These are phyloP conservation scores for Pythium pyrilobum DNA, from an alignment of 352 stramenopile species.

Conservation along the genomic window DNA sequence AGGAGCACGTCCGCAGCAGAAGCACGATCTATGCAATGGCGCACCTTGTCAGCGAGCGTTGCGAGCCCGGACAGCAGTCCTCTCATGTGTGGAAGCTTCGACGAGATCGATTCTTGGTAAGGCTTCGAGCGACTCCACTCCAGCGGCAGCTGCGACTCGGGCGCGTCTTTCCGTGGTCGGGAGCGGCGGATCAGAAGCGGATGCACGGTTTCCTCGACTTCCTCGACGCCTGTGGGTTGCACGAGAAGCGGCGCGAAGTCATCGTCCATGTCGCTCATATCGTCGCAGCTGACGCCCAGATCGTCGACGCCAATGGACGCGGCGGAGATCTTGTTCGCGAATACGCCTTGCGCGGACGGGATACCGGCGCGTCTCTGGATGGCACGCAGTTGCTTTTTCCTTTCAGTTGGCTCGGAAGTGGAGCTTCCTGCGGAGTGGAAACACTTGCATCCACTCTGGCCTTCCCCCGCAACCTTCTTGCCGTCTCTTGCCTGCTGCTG, in stretches of 20 bases:
- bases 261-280: conserved; percentile 3
- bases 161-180: neutral
- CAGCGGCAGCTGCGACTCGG: conserved; percentile 1
- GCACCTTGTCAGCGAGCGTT: too few species aligned
- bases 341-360: conserved; percentile 5
- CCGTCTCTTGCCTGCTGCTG: neutral
- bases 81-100: too few species aligned
- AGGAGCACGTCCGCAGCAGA: too few species aligned
- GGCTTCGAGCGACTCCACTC: conserved; percentile 17
- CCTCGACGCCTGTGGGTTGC: conserved; percentile 1
- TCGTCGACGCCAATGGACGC: conserved; percentile 5
- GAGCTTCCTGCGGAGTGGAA: neutral
- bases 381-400: neutral
- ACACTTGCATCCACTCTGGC: neutral
- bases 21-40: too few species aligned
- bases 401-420: neutral
- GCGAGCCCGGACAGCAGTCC: too few species aligned
- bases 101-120: conserved; percentile 47
- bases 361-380: conserved; percentile 1
- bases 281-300: neutral
- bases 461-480: neutral
- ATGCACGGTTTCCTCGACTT: conserved; percentile 1
- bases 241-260: neutral
- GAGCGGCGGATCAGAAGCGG: neutral
- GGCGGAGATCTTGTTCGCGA: conserved; percentile 1